Evolutionary conservation across 306 rosid species (phyloP).

Genomic region (Myrica gale): DNA sequence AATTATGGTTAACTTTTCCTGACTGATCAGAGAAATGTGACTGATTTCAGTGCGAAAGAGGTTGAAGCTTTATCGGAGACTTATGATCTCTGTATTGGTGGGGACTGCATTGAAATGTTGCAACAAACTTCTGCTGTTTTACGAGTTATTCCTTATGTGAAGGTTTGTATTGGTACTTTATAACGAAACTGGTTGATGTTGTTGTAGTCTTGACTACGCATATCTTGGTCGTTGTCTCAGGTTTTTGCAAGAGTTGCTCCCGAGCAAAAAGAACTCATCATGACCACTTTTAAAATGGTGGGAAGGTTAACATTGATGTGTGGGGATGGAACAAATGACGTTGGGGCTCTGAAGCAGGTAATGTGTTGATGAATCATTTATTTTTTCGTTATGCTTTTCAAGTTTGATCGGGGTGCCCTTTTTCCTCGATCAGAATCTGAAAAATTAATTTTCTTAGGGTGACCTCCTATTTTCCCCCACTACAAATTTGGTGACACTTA

Average conservation of each 20-base stretch:
- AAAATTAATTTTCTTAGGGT: not conserved
- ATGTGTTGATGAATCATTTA: not conserved
- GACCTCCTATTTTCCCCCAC: not conserved
- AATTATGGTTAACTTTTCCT: constrained; percentile 3
- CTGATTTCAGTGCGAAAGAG: constrained; percentile 66
- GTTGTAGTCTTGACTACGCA: constrained; percentile 27
- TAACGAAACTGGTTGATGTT: constrained; percentile 20
- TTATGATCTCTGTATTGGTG: constrained; percentile 94
- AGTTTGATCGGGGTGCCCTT: constrained; percentile 20
- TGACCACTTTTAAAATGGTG: constrained; percentile 93
- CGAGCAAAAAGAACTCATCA: constrained; percentile 92
- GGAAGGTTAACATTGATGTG: constrained; percentile 96
- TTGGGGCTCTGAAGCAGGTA: constrained; percentile 99
- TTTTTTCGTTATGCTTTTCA: constrained; percentile 12
- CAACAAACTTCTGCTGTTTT: constrained; percentile 73
- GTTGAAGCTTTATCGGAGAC: constrained; percentile 79
- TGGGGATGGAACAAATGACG: constrained; percentile 99
- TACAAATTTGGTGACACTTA: not conserved
- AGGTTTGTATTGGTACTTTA: constrained; percentile 45
- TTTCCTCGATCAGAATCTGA: not conserved
- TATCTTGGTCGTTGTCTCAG: constrained; percentile 40
- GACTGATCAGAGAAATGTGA: constrained; percentile 16
- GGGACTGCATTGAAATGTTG: constrained; percentile 90
- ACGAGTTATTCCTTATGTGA: constrained; percentile 77
- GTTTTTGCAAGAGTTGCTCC: constrained; percentile 99